These are phyloP conservation scores for Beta vulgaris DNA, from an alignment of 148 eudicot species.

Conservation along the genomic window DNA sequence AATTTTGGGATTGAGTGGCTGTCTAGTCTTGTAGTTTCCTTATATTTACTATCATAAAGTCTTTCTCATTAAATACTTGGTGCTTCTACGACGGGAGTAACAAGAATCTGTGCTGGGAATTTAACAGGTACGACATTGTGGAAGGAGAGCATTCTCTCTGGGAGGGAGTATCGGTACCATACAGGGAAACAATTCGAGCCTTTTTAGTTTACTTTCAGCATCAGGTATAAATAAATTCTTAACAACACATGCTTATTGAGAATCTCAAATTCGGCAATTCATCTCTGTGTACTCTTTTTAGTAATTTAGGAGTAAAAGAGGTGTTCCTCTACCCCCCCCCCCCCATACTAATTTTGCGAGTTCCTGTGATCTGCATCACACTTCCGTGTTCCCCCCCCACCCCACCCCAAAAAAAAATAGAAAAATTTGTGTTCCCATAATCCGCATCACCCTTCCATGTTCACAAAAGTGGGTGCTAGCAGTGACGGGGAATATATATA, in stretches of 20 bases:
- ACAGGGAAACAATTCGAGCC: constrained; percentile 84
- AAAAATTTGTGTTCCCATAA: background rate
- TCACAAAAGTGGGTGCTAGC: background rate
- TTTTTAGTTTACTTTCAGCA: constrained; percentile 88
- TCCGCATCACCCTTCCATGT: background rate
- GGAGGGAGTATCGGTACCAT: constrained; percentile 89
- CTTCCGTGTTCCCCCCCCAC: too few relatives aligned
- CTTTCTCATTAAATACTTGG: constrained; percentile 19
- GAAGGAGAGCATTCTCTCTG: constrained; percentile 88
- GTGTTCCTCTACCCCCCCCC: too few relatives aligned
- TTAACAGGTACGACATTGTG: constrained; percentile 81
- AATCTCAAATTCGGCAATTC: background rate
- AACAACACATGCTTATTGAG: background rate
- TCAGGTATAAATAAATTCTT: constrained; percentile 49
- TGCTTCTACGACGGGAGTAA: constrained; percentile 25
- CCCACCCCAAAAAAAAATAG: background rate
- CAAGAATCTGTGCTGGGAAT: constrained; percentile 35
- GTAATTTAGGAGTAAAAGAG: background rate
- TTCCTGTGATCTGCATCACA: background rate
- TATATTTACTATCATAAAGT: constrained; percentile 6
- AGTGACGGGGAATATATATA: background rate
- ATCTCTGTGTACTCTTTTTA: too few relatives aligned
- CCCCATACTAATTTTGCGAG: background rate
- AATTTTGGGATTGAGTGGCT: constrained; percentile 4
- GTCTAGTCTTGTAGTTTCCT: background rate